Conservation (phyloP, 768 basidiomycete species). For the Leccinum broughii region DNA sequence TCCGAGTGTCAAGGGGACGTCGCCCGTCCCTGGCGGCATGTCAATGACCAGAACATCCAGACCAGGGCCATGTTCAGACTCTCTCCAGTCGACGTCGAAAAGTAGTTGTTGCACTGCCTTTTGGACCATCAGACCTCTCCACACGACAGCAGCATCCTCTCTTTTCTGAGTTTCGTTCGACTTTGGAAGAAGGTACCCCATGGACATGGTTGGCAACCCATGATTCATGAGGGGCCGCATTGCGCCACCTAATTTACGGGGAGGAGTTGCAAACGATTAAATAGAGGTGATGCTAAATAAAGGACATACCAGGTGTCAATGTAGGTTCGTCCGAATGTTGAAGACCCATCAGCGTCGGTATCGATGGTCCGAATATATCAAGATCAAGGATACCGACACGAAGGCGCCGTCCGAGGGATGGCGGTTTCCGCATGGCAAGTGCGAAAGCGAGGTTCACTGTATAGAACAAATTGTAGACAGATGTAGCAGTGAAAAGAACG, state of each 20-base stretch:
- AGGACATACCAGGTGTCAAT: constrained; percentile 62
- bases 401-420: constrained; percentile 39
- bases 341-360: constrained; percentile 92
- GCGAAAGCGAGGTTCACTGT: constrained; percentile 82
- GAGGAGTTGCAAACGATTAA: not conserved
- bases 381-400: constrained; percentile 90
- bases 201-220: constrained; percentile 92
- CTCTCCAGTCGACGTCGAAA: constrained; percentile 92
- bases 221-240: constrained; percentile 85
- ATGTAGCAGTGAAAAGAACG: not conserved
- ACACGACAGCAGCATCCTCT: constrained; percentile 82
- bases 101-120: constrained; percentile 95
- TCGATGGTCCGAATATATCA: constrained; percentile 93
- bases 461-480: constrained; percentile 5
- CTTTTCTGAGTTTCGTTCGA: constrained; percentile 46
- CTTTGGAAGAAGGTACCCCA: constrained; percentile 87
- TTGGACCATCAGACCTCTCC: constrained; percentile 98
- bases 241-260: constrained; percentile 55
- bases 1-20: constrained; percentile 89
- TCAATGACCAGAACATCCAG: constrained; percentile 90
- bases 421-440: constrained; percentile 49
- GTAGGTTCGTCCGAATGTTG: constrained; percentile 75
- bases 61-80: constrained; percentile 36
- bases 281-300: not conserved
- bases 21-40: constrained; percentile 97